These are phyloP conservation scores for Paramecium primaurelia DNA, from an alignment of 73 alveolate genomes.

Conservation along the genomic window DNA sequence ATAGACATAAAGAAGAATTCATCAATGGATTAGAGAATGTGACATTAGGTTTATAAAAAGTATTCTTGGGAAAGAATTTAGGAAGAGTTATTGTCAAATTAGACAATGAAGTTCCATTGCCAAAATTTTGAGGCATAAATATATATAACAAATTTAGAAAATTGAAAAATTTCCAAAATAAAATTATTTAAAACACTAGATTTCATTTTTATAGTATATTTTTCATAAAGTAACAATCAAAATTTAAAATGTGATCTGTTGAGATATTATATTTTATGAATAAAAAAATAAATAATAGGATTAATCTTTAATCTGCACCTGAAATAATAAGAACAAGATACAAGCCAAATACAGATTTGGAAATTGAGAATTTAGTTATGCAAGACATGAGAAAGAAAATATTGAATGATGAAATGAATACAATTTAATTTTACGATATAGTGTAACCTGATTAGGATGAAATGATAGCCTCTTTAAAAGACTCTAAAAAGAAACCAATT, in stretches of 20 bases:
- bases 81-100: constrained; percentile 68
- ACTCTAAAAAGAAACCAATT: background rate
- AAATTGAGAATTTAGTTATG: constrained; percentile 3
- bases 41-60: constrained; percentile 57
- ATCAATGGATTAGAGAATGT: constrained; percentile 66
- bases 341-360: background rate
- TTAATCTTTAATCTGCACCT: background rate
- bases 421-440: constrained; percentile 18
- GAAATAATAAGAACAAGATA: background rate
- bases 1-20: constrained; percentile 70
- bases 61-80: constrained; percentile 67
- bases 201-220: too few relatives aligned
- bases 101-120: constrained; percentile 7
- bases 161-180: background rate
- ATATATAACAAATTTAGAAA: background rate
- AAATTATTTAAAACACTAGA: background rate
- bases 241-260: background rate
- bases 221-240: background rate
- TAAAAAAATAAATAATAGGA: background rate
- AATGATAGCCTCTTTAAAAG: constrained; percentile 2
- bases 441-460: constrained; percentile 44
- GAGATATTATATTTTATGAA: background rate
- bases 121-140: background rate
- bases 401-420: constrained; percentile 36
- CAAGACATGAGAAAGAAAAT: constrained; percentile 30